These are phyloP conservation scores for Crotalaria pallida DNA, from an alignment of 306 rosid species.

Conservation along the genomic window DNA sequence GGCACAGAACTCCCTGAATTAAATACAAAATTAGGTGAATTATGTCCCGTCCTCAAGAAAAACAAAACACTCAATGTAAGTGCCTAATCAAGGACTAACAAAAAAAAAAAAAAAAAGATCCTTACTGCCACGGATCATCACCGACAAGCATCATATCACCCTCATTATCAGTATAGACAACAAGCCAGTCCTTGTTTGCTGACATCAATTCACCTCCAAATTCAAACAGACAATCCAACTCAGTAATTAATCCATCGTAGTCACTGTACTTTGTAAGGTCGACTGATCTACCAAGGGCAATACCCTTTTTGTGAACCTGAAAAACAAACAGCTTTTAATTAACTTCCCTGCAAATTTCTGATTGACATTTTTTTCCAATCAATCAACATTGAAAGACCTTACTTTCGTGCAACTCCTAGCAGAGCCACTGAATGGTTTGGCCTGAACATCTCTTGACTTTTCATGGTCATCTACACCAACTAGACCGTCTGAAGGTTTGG, in stretches of 20 bases:
- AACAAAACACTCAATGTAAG: background rate
- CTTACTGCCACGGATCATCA: constrained; percentile 98
- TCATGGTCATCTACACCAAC: constrained; percentile 32
- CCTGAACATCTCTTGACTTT: constrained; percentile 45
- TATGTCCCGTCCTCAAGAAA: background rate
- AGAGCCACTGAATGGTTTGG: constrained; percentile 46
- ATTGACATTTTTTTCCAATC: background rate
- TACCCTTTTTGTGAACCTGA: constrained; percentile 97
- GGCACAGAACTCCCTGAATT: constrained; percentile 74
- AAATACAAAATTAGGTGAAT: background rate
- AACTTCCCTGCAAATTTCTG: background rate
- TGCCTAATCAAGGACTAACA: background rate
- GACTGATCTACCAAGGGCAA: constrained; percentile 88
- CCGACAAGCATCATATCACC: constrained; percentile 98
- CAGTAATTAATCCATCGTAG: constrained; percentile 63
- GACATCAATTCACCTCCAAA: constrained; percentile 68
- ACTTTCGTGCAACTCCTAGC: constrained; percentile 92
- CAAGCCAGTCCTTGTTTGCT: constrained; percentile 61
- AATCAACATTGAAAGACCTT: background rate
- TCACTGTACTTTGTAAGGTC: constrained; percentile 75
- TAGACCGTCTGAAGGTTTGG: constrained; percentile 33
- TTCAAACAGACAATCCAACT: constrained; percentile 70
- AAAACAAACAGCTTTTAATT: constrained; percentile 20
- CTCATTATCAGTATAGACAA: constrained; percentile 81
- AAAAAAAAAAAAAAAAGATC: background rate